These are phyloP conservation scores for Urtica urens DNA, from an alignment of 306 rosid genomes.

Conservation along the genomic window DNA sequence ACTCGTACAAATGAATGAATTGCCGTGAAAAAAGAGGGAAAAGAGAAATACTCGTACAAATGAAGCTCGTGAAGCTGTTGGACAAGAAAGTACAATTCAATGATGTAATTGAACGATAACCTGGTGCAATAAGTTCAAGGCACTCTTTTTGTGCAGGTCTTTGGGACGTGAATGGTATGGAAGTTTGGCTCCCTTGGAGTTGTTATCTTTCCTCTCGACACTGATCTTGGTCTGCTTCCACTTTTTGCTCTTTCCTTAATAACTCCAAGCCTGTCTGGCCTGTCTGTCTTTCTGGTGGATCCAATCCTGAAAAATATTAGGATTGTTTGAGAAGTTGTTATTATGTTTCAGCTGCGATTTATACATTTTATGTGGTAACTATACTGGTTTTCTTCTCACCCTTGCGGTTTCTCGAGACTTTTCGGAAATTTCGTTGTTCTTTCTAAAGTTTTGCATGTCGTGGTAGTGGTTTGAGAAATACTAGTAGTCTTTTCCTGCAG, in stretches of 20 bases:
- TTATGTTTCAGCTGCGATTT: constrained; percentile 4
- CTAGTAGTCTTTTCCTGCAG: too few species aligned
- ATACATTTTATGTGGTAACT: too few species aligned
- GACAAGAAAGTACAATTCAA: constrained; percentile 33
- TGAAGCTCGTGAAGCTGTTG: constrained; percentile 24
- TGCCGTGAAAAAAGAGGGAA: neutral
- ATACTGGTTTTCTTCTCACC: constrained; percentile 37
- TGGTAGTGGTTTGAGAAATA: too few species aligned
- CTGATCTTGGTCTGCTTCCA: constrained; percentile 12
- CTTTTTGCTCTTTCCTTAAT: constrained; percentile 38
- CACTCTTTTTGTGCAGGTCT: constrained; percentile 22
- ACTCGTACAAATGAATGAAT: neutral
- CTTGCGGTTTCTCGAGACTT: constrained; percentile 24
- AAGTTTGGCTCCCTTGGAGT: constrained; percentile 61
- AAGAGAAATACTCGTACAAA: neutral
- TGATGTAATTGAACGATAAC: constrained; percentile 36
- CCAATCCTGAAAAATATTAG: constrained; percentile 29
- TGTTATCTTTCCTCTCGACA: constrained; percentile 37
- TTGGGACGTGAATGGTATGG: constrained; percentile 51
- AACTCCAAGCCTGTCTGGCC: constrained; percentile 21
- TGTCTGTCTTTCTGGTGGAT: constrained; percentile 28
- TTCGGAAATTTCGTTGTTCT: constrained; percentile 11
- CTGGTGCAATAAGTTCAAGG: neutral
- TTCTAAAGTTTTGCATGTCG: too few species aligned
- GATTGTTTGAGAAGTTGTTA: too few species aligned